These are phyloP conservation scores for Aspergillus heteromorphus DNA, from an alignment of 495 filamentous ascomycete species.

Conservation along the genomic window DNA sequence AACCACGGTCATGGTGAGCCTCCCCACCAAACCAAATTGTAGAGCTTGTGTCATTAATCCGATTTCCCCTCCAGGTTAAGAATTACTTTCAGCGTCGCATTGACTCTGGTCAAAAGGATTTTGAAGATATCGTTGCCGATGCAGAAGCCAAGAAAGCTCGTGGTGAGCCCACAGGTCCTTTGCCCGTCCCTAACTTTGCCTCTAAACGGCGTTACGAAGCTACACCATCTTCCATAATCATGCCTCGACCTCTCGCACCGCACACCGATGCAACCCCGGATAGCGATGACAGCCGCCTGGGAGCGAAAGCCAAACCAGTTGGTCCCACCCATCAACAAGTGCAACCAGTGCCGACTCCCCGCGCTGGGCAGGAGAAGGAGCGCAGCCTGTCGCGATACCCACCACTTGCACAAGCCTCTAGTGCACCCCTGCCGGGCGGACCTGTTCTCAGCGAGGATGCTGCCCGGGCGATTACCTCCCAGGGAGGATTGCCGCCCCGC, in stretches of 20 bases:
- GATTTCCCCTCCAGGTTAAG: constrained; percentile 61
- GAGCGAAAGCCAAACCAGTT: constrained; percentile 38
- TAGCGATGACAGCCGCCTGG: constrained; percentile 46
- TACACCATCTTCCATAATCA: constrained; percentile 51
- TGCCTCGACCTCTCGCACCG: constrained; percentile 57
- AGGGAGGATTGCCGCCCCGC: constrained; percentile 22
- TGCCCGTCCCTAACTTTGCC: constrained; percentile 55
- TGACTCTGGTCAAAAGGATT: constrained; percentile 62
- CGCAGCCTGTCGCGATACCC: constrained; percentile 34
- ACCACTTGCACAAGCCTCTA: constrained; percentile 41
- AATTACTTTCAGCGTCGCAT: constrained; percentile 82
- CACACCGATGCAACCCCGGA: constrained; percentile 48
- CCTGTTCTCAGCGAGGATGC: constrained; percentile 29
- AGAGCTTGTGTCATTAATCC: not conserved
- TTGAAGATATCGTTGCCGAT: constrained; percentile 60
- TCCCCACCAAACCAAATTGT: not conserved
- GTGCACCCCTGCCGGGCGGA: constrained; percentile 22
- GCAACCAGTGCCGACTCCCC: constrained; percentile 25
- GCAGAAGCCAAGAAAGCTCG: constrained; percentile 64
- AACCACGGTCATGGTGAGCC: constrained; percentile 83
- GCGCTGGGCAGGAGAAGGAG: constrained; percentile 31
- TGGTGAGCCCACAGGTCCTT: constrained; percentile 65
- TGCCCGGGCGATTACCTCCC: constrained; percentile 25
- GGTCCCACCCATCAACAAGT: constrained; percentile 27
- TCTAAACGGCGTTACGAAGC: constrained; percentile 55